Evolutionary conservation across 2,329 filamentous ascomycete species (phyloP).

Genomic region (Didymella pinodella): DNA sequence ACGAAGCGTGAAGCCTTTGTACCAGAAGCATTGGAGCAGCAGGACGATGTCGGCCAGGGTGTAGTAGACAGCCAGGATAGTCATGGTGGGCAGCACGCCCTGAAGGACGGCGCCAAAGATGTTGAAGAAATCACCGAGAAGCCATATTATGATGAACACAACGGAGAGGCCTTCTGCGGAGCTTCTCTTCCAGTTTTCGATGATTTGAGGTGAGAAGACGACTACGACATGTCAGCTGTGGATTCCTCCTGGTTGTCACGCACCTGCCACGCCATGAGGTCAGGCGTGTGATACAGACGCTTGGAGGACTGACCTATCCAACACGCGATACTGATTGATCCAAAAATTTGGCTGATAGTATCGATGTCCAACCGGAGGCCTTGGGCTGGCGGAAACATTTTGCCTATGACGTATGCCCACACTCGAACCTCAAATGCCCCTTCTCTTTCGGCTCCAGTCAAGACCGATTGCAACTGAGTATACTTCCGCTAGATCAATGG

Average conservation of each 20-base stretch:
- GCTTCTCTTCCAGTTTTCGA: conserved; percentile 87
- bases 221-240: conserved; percentile 50
- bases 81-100: conserved; percentile 92
- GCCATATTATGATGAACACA: conserved; percentile 92
- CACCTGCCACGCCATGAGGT: not conserved
- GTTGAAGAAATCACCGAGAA: conserved; percentile 94
- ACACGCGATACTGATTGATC: conserved; percentile 94
- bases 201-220: conserved; percentile 95
- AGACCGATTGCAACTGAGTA: not conserved
- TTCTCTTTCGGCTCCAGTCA: not conserved
- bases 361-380: conserved; percentile 79
- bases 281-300: not conserved
- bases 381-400: conserved; percentile 63
- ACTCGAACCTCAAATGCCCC: not conserved
- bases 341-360: conserved; percentile 90
- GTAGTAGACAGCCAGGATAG: conserved; percentile 93
- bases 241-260: not conserved
- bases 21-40: conserved; percentile 91
- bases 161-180: conserved; percentile 90
- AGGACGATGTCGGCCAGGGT: conserved; percentile 91
- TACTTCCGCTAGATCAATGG: too few relatives aligned
- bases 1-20: conserved; percentile 73
- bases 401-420: conserved; percentile 42
- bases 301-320: conserved; percentile 68
- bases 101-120: conserved; percentile 92